phyloP scores from a whole-genome alignment of 2,329 filamentous ascomycete species.

The Canariomyces notabilis region DNA sequence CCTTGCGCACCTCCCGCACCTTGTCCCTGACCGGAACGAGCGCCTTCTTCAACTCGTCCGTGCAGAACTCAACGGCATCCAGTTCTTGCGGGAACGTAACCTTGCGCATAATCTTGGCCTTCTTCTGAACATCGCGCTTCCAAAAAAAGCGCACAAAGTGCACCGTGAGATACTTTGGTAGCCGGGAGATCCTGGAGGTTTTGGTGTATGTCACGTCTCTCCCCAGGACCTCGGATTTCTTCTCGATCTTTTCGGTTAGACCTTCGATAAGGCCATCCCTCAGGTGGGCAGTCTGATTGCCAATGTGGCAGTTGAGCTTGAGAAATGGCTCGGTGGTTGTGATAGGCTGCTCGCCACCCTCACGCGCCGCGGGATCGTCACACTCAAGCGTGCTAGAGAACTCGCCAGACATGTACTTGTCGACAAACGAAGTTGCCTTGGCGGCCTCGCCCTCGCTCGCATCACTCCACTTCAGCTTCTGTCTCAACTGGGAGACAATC shows the following conservation, averaged over 20 bases:
- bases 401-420: conserved; percentile 82
- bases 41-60: conserved; percentile 76
- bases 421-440: conserved; percentile 61
- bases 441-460: conserved; percentile 43
- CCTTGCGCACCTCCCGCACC: conserved; percentile 90
- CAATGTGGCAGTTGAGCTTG: conserved; percentile 96
- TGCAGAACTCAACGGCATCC: conserved; percentile 91
- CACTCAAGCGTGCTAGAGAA: conserved; percentile 77
- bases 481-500: conserved; percentile 76
- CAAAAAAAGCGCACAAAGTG: conserved; percentile 99
- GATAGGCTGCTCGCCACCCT: conserved; percentile 66
- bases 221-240: conserved; percentile 71
- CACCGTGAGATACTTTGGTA: conserved; percentile 92
- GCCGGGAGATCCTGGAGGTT: conserved; percentile 78
- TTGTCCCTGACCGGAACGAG: conserved; percentile 93
- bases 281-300: conserved; percentile 78
- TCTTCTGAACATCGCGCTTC: conserved; percentile 93
- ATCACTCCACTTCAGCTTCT: conserved; percentile 66
- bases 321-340: conserved; percentile 70
- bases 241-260: conserved; percentile 85
- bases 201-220: conserved; percentile 85
- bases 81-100: conserved; percentile 93
- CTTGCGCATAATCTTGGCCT: conserved; percentile 99
- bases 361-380: conserved; percentile 72
- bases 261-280: conserved; percentile 80